Evolutionary conservation across 2,329 filamentous ascomycete genomes (phyloP).

Genomic region (Aspergillus felis): DNA sequence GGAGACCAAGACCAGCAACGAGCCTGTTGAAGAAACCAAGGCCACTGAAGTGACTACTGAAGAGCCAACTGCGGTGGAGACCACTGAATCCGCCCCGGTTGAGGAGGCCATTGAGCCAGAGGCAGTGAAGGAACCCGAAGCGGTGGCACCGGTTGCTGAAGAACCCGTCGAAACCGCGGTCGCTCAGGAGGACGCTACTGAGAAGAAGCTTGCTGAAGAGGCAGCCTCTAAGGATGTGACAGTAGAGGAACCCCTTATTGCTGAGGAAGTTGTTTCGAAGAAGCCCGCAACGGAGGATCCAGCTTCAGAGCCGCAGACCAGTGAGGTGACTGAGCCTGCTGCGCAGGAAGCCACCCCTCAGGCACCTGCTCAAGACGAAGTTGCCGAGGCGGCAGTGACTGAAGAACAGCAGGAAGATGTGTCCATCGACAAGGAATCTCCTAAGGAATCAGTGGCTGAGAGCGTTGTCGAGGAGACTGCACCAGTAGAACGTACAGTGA

Average conservation of each 20-base stretch:
- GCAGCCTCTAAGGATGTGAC: background rate
- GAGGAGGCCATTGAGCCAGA: background rate
- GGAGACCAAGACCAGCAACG: conserved; percentile 4
- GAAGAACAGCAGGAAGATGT: background rate
- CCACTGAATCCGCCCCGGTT: background rate
- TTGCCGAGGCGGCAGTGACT: background rate
- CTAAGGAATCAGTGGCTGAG: too few relatives aligned
- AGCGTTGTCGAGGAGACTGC: background rate
- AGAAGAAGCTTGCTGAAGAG: conserved; percentile 4
- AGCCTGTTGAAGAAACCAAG: background rate
- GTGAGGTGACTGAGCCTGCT: background rate
- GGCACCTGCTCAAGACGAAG: background rate
- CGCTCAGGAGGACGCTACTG: background rate
- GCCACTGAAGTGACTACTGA: conserved; percentile 8
- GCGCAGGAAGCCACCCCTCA: background rate
- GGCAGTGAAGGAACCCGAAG: conserved; percentile 1
- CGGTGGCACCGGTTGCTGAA: conserved; percentile 6
- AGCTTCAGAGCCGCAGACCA: background rate
- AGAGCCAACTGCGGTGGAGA: conserved; percentile 5
- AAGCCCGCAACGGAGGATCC: background rate
- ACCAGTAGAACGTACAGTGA: too few relatives aligned
- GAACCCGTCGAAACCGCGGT: conserved; percentile 1
- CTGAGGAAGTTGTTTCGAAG: background rate
- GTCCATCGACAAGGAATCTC: too few relatives aligned
- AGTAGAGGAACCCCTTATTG: conserved; percentile 2